Evolutionary conservation across 2,329 filamentous ascomycete species (phyloP).

Genomic region (Teratosphaeriaceae sp.): DNA sequence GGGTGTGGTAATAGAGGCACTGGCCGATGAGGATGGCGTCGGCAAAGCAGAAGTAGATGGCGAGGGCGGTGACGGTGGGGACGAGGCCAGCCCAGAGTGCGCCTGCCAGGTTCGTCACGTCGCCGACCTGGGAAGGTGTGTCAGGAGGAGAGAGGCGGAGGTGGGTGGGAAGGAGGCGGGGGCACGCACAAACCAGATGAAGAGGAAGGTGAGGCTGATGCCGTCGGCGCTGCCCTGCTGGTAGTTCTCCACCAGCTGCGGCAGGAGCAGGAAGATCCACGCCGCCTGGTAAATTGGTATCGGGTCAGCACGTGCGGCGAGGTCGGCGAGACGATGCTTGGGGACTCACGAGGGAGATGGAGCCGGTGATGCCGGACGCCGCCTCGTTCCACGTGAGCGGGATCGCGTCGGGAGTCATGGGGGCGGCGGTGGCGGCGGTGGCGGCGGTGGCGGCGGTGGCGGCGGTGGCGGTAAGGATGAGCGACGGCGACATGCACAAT

Average conservation of each 20-base stretch:
- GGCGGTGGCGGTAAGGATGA: not conserved
- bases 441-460: too few relatives aligned
- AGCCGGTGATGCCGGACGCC: conserved; percentile 83
- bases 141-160: not conserved
- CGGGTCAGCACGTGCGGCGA: not conserved
- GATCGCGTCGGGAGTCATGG: conserved; percentile 14
- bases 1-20: conserved; percentile 79
- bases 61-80: conserved; percentile 81
- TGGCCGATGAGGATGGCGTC: conserved; percentile 81
- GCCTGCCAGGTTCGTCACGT: conserved; percentile 69
- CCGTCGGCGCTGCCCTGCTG: conserved; percentile 80
- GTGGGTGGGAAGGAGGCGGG: conserved; percentile 29
- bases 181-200: conserved; percentile 68
- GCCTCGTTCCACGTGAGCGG: conserved; percentile 57
- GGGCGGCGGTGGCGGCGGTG: not conserved
- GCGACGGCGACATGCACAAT: too few relatives aligned
- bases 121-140: conserved; percentile 26
- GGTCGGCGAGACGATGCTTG: too few relatives aligned
- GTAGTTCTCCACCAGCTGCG: conserved; percentile 92
- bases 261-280: conserved; percentile 92
- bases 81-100: conserved; percentile 82
- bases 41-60: conserved; percentile 87
- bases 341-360: conserved; percentile 44
- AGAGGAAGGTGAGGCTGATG: conserved; percentile 80
- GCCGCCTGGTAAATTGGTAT: conserved; percentile 29